Evolutionary conservation across 176 grass and related monocot species (phyloP).

Genomic region (Paspalum vaginatum): DNA sequence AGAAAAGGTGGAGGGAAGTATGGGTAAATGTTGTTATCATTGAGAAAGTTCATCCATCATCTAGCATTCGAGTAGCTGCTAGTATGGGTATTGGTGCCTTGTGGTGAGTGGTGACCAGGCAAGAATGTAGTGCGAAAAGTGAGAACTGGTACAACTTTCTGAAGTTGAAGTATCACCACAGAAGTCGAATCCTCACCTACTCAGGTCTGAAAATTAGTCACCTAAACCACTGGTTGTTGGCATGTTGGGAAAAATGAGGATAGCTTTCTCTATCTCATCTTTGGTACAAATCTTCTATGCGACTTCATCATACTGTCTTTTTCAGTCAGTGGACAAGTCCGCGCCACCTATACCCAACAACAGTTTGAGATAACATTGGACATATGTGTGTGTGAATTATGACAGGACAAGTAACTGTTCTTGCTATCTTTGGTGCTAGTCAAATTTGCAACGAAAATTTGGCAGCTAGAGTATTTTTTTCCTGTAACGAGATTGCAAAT

Average conservation of each 20-base stretch:
- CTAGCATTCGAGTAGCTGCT: neutral
- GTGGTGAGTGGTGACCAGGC: conserved; percentile 20
- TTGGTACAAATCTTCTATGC: neutral
- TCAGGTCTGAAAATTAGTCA: neutral
- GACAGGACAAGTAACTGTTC: neutral
- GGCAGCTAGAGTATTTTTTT: neutral
- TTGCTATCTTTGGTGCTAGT: neutral
- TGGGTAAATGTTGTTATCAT: neutral
- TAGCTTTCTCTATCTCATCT: neutral
- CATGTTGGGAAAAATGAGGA: conserved; percentile 13
- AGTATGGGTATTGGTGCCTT: neutral
- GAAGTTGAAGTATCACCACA: conserved; percentile 4
- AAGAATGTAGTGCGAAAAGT: conserved; percentile 8
- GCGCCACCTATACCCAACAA: neutral
- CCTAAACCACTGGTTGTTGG: conserved; percentile 24
- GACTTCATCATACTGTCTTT: neutral
- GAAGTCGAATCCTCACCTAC: conserved; percentile 35
- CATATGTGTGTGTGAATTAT: neutral
- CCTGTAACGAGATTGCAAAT: neutral
- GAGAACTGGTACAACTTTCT: conserved; percentile 6
- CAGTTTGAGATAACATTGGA: neutral
- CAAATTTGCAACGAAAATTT: neutral
- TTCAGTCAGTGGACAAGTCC: conserved; percentile 18
- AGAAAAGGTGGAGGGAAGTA: neutral
- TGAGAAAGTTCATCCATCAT: neutral